Evolutionary conservation across 2,329 filamentous ascomycete species (phyloP).

Genomic region (Phyllosticta citribraziliensis): DNA sequence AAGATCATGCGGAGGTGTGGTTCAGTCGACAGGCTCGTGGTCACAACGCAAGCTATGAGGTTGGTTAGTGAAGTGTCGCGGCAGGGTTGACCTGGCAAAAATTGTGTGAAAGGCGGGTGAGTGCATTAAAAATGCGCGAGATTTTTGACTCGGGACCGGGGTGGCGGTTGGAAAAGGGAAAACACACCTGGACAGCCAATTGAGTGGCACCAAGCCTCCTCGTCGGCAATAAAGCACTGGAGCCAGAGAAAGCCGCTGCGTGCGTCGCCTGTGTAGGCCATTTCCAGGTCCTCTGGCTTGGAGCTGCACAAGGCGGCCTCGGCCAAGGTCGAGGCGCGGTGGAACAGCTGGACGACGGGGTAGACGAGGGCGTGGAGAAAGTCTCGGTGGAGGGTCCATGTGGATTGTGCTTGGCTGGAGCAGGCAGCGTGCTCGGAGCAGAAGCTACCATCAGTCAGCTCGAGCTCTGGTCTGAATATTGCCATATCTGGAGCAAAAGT

Average conservation of each 20-base stretch:
- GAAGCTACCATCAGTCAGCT: slow-evolving; percentile 22
- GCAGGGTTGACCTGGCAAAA: background rate
- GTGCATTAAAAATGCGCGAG: background rate
- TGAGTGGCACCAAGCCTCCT: slow-evolving; percentile 48
- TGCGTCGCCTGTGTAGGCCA: slow-evolving; percentile 47
- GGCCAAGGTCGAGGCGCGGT: slow-evolving; percentile 44
- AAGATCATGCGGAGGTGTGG: slow-evolving; percentile 38
- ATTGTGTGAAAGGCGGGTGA: slow-evolving; percentile 11
- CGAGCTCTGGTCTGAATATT: slow-evolving; percentile 25
- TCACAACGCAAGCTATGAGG: slow-evolving; percentile 33
- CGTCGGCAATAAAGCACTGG: slow-evolving; percentile 48
- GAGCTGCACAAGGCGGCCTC: slow-evolving; percentile 38
- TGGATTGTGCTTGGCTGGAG: slow-evolving; percentile 23
- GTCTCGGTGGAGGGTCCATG: slow-evolving; percentile 46
- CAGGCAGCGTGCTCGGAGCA: slow-evolving; percentile 32
- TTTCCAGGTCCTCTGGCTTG: slow-evolving; percentile 44
- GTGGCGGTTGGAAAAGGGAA: background rate
- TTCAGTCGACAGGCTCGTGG: slow-evolving; percentile 36
- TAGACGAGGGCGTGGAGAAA: slow-evolving; percentile 49
- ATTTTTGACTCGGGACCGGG: background rate
- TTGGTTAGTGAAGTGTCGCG: slow-evolving; percentile 8
- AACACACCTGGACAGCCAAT: slow-evolving; percentile 41
- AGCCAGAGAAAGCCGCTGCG: slow-evolving; percentile 50
- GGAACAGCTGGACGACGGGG: slow-evolving; percentile 48
- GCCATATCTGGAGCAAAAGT: slow-evolving; percentile 1